Evolutionary conservation across 2,329 filamentous ascomycete species (phyloP).

Genomic region (Pseudocercospora crystallina): DNA sequence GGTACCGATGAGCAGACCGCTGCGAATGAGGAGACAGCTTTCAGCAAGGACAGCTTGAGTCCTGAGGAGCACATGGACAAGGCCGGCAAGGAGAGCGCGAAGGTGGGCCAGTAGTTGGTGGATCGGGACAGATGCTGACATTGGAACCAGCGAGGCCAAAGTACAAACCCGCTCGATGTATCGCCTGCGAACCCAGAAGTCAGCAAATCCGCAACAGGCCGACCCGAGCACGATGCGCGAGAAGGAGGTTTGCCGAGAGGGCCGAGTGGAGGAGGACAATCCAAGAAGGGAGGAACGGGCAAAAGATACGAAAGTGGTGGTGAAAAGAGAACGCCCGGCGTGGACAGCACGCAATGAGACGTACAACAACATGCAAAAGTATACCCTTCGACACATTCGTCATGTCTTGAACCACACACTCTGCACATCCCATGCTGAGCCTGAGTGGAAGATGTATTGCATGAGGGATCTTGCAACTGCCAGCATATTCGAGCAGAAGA

Average conservation of each 20-base stretch:
- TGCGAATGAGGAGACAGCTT: background rate
- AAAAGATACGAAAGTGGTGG: background rate
- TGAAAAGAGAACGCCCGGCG: background rate
- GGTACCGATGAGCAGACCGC: slow-evolving; percentile 3
- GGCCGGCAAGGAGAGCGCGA: slow-evolving; percentile 2
- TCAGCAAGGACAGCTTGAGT: background rate
- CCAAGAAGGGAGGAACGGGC: background rate
- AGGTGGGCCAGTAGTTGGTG: background rate
- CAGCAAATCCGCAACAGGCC: slow-evolving; percentile 2
- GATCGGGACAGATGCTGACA: background rate
- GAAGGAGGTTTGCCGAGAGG: slow-evolving; percentile 1
- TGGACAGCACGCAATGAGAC: too few species aligned
- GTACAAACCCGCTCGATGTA: slow-evolving; percentile 1
- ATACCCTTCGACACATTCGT: too few species aligned
- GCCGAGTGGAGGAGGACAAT: background rate
- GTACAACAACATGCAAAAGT: too few species aligned
- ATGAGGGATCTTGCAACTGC: too few species aligned
- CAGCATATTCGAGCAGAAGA: too few species aligned
- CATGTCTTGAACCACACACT: too few species aligned
- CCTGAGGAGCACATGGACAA: slow-evolving; percentile 1
- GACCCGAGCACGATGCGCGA: slow-evolving; percentile 2
- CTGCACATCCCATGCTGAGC: too few species aligned
- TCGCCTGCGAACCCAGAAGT: slow-evolving; percentile 7
- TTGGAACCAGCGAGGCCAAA: background rate
- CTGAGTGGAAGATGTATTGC: too few species aligned